phyloP scores from a whole-genome alignment of 805 yeast species.

The Kodamaea leandrae region DNA sequence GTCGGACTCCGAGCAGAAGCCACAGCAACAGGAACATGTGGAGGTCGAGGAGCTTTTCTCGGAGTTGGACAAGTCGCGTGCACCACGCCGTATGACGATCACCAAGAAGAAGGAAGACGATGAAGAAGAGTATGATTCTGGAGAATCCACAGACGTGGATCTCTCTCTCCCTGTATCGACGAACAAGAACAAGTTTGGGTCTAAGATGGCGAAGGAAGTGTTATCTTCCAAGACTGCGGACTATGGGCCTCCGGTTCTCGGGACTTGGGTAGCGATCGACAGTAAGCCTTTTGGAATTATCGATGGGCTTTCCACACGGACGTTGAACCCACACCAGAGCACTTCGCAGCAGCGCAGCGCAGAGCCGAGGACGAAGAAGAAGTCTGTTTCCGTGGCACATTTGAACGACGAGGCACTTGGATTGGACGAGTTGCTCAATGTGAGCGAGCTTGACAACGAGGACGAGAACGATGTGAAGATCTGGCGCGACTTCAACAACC shows the following conservation, averaged over 20 bases:
- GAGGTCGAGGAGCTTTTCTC: slow-evolving; percentile 23
- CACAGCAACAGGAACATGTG: slow-evolving; percentile 21
- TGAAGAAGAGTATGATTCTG: slow-evolving; percentile 50
- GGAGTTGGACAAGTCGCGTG: slow-evolving; percentile 19
- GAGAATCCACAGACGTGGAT: slow-evolving; percentile 95
- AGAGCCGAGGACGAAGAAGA: slow-evolving; percentile 18
- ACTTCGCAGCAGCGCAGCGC: slow-evolving; percentile 3
- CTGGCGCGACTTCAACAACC: slow-evolving; percentile 45
- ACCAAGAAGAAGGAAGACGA: slow-evolving; percentile 6
- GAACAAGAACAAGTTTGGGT: slow-evolving; percentile 52
- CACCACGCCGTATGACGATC: slow-evolving; percentile 8
- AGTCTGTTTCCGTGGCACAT: slow-evolving; percentile 5
- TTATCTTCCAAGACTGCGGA: slow-evolving; percentile 84
- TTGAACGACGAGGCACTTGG: slow-evolving; percentile 38
- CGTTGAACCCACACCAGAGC: slow-evolving; percentile 37
- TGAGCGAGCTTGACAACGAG: slow-evolving; percentile 78
- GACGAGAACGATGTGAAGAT: slow-evolving; percentile 55
- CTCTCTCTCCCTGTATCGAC: slow-evolving; percentile 61
- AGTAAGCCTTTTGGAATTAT: slow-evolving; percentile 88
- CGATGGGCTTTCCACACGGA: slow-evolving; percentile 89
- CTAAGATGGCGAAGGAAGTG: slow-evolving; percentile 88
- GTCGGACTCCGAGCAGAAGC: slow-evolving; percentile 16
- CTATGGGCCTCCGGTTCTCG: slow-evolving; percentile 86
- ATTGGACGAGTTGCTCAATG: slow-evolving; percentile 81
- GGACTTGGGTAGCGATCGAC: slow-evolving; percentile 82